Base-by-base conservation (phyloP, 345 rosid species). In the Theobroma cacao region DNA sequence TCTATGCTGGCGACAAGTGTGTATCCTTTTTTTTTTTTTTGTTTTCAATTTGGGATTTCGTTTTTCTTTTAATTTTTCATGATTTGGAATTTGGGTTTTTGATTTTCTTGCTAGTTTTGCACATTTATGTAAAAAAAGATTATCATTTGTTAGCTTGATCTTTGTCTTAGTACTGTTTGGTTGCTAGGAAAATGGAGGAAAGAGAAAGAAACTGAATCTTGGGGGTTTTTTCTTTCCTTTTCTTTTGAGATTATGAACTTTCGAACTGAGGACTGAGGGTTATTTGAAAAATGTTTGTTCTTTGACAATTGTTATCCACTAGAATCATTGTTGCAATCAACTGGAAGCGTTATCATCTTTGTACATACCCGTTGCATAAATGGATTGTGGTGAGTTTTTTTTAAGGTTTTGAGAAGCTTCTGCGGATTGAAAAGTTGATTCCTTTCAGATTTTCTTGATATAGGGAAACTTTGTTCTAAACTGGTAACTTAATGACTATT, bases 1-100 rank as follows among this genome's bases (percentile, higher is more conserved):
- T 94, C 97, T 72, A 97, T 97, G 99, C 91, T 97, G 74, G 99
- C 98, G 7, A 97, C 96, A 55, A 94, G 98, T 74, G 91, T 93
- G 99, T 97, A 94, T 97, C 99, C 97, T 88, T 89, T 34, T 78
- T 40, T 0, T 48, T 64, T 26, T 76, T n/a, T 0, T 14, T 17
- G 1, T 28, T 30, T 62, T 26, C 20, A 22, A 36, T 26, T 8
- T 50, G 33, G 55, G 6, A 1, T 18, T 17, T 53, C 33, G 64
- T 15, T 36, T 56, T 24, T 14, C 58, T 31, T 43, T 18, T 61
- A 8, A 31, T 61, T 12, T 61, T 75, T 60, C 24, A 40, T 76
- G 47, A 76, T 62, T 61, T 38, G 30, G 15, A 52, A 36, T 75
- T 75, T 55, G 50, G 26, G 38, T 63, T 64, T 50, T 43, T 63